Percentiles rank a stretch among this genome's conserved stretches.
These are phyloP conservation scores for Fusarium nisikadoi DNA, from an alignment of 2,329 filamentous ascomycete genomes.

Conservation along the genomic window DNA sequence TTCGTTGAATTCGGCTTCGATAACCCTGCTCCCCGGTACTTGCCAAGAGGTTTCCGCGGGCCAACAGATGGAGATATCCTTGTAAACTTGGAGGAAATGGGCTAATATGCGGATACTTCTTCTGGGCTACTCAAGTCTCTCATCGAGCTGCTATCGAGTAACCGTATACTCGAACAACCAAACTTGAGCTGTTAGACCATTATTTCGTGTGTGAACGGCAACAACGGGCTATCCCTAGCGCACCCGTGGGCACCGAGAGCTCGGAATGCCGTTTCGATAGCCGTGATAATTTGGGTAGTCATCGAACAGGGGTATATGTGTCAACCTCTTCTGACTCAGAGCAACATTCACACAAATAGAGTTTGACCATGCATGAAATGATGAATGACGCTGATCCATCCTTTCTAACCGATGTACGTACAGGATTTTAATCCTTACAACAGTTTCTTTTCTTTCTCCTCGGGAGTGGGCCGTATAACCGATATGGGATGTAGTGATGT, in stretches of 20 bases:
- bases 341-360: not conserved
- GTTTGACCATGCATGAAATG: not conserved
- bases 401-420: not conserved
- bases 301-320: not conserved
- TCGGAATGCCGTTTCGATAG: not conserved
- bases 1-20: not conserved
- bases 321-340: not conserved
- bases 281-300: not conserved
- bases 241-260: not conserved
- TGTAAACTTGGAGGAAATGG: not conserved
- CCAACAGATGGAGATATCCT: not conserved
- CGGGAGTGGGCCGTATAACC: not conserved
- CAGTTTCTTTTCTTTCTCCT: not conserved
- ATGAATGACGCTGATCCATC: not conserved
- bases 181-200: not conserved
- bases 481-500: not conserved
- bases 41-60: not conserved
- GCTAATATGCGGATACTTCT: not conserved
- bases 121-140: not conserved
- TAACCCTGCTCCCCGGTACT: not conserved
- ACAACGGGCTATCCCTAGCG: not conserved
- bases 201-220: not conserved
- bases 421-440: not conserved
- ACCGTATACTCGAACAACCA: no score
- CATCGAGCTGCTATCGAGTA: not conserved